phyloP scores from a whole-genome alignment of 768 basidiomycete genomes.

The Lyophyllum shimeji region DNA sequence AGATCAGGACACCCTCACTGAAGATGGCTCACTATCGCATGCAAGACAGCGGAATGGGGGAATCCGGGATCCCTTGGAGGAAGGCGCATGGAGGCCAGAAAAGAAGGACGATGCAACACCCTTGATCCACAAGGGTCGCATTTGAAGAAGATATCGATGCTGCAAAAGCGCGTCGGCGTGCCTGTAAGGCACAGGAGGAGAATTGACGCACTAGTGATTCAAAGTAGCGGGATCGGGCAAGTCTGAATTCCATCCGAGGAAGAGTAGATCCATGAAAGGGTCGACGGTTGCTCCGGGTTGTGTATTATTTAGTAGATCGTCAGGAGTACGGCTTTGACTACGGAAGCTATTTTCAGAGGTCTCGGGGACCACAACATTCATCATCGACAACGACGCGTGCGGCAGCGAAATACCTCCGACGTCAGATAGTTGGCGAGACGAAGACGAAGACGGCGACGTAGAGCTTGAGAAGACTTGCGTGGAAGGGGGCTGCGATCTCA shows the following conservation, averaged over 20 bases:
- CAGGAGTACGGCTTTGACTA: slow-evolving; percentile 51
- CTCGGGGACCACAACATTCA: slow-evolving; percentile 38
- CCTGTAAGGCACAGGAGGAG: slow-evolving; percentile 5
- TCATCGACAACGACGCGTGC: slow-evolving; percentile 42
- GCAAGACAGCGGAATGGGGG: slow-evolving; percentile 86
- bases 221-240: slow-evolving; percentile 73
- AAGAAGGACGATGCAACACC: slow-evolving; percentile 78
- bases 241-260: slow-evolving; percentile 84
- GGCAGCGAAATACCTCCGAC: slow-evolving; percentile 42
- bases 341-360: slow-evolving; percentile 39
- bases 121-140: slow-evolving; percentile 86
- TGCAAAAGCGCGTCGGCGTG: slow-evolving; percentile 28
- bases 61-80: slow-evolving; percentile 81
- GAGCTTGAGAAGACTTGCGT: slow-evolving; percentile 15
- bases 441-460: slow-evolving; percentile 16
- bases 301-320: slow-evolving; percentile 37
- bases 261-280: slow-evolving; percentile 63
- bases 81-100: slow-evolving; percentile 76
- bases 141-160: slow-evolving; percentile 86
- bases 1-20: background rate
- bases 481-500: slow-evolving; percentile 29
- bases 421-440: slow-evolving; percentile 24
- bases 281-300: slow-evolving; percentile 35
- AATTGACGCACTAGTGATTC: slow-evolving; percentile 67
- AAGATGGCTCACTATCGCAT: slow-evolving; percentile 67